phyloP scores from a whole-genome alignment of 495 filamentous ascomycete species.

The Podospora comata region DNA sequence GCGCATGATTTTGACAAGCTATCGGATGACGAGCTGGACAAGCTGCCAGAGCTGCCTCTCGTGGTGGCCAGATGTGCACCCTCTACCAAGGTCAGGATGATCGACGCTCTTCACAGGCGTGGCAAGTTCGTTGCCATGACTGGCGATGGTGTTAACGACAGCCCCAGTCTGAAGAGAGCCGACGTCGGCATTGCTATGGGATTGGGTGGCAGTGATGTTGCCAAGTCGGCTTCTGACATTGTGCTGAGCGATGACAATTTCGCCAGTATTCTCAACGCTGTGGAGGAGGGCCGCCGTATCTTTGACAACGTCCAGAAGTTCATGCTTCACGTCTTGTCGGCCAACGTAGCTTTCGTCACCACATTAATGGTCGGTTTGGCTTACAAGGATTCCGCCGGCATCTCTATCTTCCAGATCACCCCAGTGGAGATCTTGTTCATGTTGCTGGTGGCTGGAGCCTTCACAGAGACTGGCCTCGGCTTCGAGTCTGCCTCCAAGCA shows the following conservation, averaged over 20 bases:
- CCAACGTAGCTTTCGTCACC: slow-evolving; percentile 71
- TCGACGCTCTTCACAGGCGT: slow-evolving; percentile 64
- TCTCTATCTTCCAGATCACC: slow-evolving; percentile 71
- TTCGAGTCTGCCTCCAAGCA: slow-evolving; percentile 66
- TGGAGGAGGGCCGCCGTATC: slow-evolving; percentile 68
- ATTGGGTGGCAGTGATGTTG: slow-evolving; percentile 77
- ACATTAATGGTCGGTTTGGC: slow-evolving; percentile 65
- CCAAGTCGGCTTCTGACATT: slow-evolving; percentile 81
- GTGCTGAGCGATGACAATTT: slow-evolving; percentile 88
- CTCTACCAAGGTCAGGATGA: slow-evolving; percentile 64
- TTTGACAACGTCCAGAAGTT: slow-evolving; percentile 86
- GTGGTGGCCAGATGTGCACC: slow-evolving; percentile 65
- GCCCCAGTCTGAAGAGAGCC: slow-evolving; percentile 68
- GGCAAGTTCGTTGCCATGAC: slow-evolving; percentile 58
- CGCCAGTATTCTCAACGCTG: slow-evolving; percentile 67
- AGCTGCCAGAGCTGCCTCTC: slow-evolving; percentile 56
- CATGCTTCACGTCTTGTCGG: slow-evolving; percentile 66
- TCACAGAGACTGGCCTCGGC: slow-evolving; percentile 72
- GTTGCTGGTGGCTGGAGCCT: slow-evolving; percentile 71
- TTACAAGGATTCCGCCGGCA: slow-evolving; percentile 60
- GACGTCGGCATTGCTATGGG: slow-evolving; percentile 89
- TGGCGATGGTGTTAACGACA: slow-evolving; percentile 82
- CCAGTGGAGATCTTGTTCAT: slow-evolving; percentile 77
- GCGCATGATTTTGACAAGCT: slow-evolving; percentile 60
- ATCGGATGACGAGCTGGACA: slow-evolving; percentile 54